Conservation (phyloP, 2,329 filamentous ascomycete species). For the Aureobasidium lini region DNA sequence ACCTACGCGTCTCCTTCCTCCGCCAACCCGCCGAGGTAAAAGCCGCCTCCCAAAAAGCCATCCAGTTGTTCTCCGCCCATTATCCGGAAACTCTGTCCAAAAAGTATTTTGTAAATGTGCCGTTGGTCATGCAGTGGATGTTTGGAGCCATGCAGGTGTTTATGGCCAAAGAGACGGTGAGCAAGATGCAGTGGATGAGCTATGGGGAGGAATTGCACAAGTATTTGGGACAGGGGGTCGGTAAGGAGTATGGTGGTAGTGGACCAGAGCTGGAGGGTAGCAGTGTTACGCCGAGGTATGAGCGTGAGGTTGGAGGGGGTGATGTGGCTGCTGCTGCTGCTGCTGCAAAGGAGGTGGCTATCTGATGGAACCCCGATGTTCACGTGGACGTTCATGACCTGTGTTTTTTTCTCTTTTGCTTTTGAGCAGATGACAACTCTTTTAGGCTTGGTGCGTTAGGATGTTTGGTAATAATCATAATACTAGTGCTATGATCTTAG, state of each 20-base stretch:
- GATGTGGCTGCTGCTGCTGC: no score
- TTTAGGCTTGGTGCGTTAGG: no score
- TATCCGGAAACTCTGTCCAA: slow-evolving; percentile 85
- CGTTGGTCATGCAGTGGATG: slow-evolving; percentile 77
- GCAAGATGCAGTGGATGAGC: slow-evolving; percentile 43
- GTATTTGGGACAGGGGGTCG: slow-evolving; percentile 60
- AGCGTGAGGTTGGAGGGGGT: no score
- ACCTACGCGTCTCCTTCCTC: slow-evolving; percentile 79
- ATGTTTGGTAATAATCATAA: no score
- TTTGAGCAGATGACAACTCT: no score
- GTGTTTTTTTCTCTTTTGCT: no score
- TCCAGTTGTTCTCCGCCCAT: slow-evolving; percentile 69
- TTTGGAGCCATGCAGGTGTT: slow-evolving; percentile 41
- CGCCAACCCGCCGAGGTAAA: slow-evolving; percentile 71
- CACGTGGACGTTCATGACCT: no score
- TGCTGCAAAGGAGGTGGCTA: no score
- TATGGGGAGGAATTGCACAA: slow-evolving; percentile 59
- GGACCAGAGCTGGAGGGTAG: slow-evolving; percentile 44
- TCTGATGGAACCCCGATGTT: no score
- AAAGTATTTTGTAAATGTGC: slow-evolving; percentile 96
- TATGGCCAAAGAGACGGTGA: slow-evolving; percentile 40
- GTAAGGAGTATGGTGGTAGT: slow-evolving; percentile 70
- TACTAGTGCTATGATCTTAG: no score
- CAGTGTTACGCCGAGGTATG: slow-evolving; percentile 35
- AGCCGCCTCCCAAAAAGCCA: slow-evolving; percentile 69